These are phyloP conservation scores for Phyllachora maydis DNA, from an alignment of 2,329 filamentous ascomycete species.

Conservation along the genomic window DNA sequence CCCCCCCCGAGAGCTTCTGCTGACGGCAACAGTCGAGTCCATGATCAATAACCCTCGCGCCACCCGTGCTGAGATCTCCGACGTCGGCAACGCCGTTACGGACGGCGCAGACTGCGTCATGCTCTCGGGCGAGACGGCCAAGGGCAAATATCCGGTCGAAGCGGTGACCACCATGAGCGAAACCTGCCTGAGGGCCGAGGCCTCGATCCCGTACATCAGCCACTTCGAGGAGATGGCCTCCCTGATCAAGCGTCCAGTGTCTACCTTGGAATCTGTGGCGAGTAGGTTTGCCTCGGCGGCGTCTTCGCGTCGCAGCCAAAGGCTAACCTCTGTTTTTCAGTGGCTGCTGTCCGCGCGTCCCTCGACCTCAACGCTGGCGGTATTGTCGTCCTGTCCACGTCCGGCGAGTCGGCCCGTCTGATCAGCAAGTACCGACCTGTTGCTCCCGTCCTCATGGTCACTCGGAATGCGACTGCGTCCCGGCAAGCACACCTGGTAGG, in stretches of 20 bases:
- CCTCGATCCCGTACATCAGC: slow-evolving; percentile 90
- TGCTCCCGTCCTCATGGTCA: slow-evolving; percentile 99
- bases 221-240: slow-evolving; percentile 90
- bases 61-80: slow-evolving; percentile 93
- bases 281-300: too few relatives aligned
- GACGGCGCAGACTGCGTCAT: slow-evolving; percentile 99
- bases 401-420: slow-evolving; percentile 82
- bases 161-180: slow-evolving; percentile 97
- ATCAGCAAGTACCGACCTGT: slow-evolving; percentile 97
- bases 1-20: too few relatives aligned
- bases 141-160: slow-evolving; percentile 84
- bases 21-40: too few relatives aligned
- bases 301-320: too few relatives aligned
- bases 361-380: slow-evolving; percentile 92
- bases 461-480: slow-evolving; percentile 63
- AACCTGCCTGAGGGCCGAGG: slow-evolving; percentile 89
- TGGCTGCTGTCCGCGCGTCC: slow-evolving; percentile 88
- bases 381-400: slow-evolving; percentile 90
- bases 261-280: too few relatives aligned
- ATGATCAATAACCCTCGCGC: slow-evolving; percentile 99
- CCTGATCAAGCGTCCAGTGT: slow-evolving; percentile 63
- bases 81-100: slow-evolving; percentile 93
- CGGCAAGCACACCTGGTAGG: slow-evolving; percentile 83
- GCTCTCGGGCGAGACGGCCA: slow-evolving; percentile 97
- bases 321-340: slow-evolving; percentile 84